Conservation (phyloP, 371 early-diverging fungal genomes). For the Batkoa obscura region DNA sequence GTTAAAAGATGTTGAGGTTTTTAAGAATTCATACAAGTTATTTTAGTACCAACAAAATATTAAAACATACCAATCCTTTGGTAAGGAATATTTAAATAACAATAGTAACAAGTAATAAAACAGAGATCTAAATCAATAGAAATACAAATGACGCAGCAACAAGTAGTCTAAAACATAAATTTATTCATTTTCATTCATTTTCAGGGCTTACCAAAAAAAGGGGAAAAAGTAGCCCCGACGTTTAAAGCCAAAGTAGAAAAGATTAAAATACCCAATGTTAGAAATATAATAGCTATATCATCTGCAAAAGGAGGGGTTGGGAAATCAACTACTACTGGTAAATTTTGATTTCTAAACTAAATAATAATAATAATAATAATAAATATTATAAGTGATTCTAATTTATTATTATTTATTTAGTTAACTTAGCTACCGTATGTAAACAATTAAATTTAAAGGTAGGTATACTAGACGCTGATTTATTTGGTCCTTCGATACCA, state of each 20-base stretch:
- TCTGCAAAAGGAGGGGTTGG: slow-evolving; percentile 86
- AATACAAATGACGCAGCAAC: too few relatives aligned
- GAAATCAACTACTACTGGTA: slow-evolving; percentile 72
- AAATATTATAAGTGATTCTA: neutral
- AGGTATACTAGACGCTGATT: slow-evolving; percentile 78
- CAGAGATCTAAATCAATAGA: too few relatives aligned
- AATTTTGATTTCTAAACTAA: neutral
- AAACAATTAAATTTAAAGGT: slow-evolving; percentile 33
- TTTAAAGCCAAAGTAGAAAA: slow-evolving; percentile 13
- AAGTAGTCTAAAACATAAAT: too few relatives aligned
- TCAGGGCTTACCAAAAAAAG: neutral
- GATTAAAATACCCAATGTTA: slow-evolving; percentile 39
- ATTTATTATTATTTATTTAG: slow-evolving; percentile 13
- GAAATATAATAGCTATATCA: slow-evolving; percentile 55
- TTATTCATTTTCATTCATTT: neutral
- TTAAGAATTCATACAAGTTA: too few relatives aligned
- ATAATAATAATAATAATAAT: neutral
- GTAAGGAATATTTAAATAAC: too few relatives aligned
- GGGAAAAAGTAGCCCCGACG: neutral
- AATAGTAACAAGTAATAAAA: too few relatives aligned
- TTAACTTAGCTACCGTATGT: slow-evolving; percentile 59
- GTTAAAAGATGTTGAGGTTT: too few relatives aligned
- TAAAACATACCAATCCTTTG: too few relatives aligned
- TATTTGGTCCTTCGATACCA: slow-evolving; percentile 82
- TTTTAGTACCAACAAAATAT: too few relatives aligned